Evolutionary conservation across 495 filamentous ascomycete species (phyloP), one percentile per base, ranked within the genome.

Genomic region (Chaetomium tenue): DNA sequence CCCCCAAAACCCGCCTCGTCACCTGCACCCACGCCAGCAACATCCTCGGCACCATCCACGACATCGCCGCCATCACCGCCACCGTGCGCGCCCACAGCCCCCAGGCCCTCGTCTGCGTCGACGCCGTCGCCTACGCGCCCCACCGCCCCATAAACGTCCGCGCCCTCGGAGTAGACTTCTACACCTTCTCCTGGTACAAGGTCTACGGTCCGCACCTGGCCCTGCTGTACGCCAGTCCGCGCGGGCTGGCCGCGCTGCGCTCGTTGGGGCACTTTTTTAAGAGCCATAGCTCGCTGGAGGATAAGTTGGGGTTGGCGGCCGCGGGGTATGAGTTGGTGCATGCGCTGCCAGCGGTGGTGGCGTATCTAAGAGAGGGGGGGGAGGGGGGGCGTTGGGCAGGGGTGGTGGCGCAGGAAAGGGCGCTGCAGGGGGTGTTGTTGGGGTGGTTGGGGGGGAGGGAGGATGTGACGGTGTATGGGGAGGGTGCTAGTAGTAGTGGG

Each of bases 181-280:
- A 91, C 70, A 78, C 83, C n/a, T 87, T 91, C 66, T 85, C 81
- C 3, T 92, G 89, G 84, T 90, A 91, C 74, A 90, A 91, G 73
- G 86, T 89, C 25, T 91, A 86, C 72, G 89, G 88, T 0, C 89
- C 89, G 4, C 89, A 91, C 65, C 77, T 91, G 20, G 79, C 88
- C 1, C 78, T 86, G 65, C 80, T 92, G 6, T 92, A 90, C 71
- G 87, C 83, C 47, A 79, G 80, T 47, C 70, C 74, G 3, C 53
- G 55, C 0, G 82, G 84, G 5, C 82, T 84, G 60, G 67, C 78
- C 44, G 69, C 78, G 39, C 76, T 90, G 61, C 68, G 66, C 23
- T 80, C 82, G 0, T 75, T 91, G 4, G 86, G 82, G 7, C 88
- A 91, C 73, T 89, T 80, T 73, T 91, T 91, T 77, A 89, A 91